Conservation (phyloP, 139 green algal species). For the Chlorella sp. region DNA sequence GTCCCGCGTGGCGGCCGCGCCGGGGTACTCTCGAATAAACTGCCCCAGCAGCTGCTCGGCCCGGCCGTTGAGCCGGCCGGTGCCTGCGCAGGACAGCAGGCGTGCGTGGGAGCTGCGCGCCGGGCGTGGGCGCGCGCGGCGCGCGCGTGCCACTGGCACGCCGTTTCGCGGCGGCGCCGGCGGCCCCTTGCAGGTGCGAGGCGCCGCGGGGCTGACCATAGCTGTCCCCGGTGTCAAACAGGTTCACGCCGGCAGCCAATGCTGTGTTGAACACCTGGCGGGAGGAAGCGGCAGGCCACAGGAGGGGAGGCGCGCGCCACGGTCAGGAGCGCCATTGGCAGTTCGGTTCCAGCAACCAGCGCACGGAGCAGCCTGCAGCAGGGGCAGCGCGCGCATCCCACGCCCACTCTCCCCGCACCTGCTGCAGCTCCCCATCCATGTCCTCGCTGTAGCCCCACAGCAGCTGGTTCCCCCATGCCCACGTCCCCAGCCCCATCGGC, state of each 20-base stretch:
- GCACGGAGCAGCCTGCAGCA: too few species aligned
- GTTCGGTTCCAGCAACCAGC: not conserved
- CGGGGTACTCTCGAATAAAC: slow-evolving; percentile 73
- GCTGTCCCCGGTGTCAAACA: slow-evolving; percentile 87
- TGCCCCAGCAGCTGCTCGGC: slow-evolving; percentile 71
- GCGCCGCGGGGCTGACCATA: slow-evolving; percentile 78
- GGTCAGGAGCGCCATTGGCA: not conserved
- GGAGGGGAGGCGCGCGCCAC: too few species aligned
- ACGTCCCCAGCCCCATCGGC: slow-evolving; percentile 80
- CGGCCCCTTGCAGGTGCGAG: too few species aligned
- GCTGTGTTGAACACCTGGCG: slow-evolving; percentile 86
- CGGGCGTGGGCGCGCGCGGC: too few species aligned
- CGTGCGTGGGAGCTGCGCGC: too few species aligned
- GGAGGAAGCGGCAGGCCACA: not conserved
- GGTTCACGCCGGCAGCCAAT: slow-evolving; percentile 71
- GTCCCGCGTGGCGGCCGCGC: slow-evolving; percentile 13
- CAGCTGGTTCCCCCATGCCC: slow-evolving; percentile 78
- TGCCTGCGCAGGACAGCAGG: slow-evolving; percentile 49
- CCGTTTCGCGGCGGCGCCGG: too few species aligned
- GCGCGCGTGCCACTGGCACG: too few species aligned
- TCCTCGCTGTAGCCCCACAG: slow-evolving; percentile 88
- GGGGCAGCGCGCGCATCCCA: too few species aligned
- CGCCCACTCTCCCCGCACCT: slow-evolving; percentile 6
- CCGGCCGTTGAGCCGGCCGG: slow-evolving; percentile 57
- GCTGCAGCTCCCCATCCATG: slow-evolving; percentile 88